Conservation (phyloP, 2,329 filamentous ascomycete genomes). For the Microdochium paspali region DNA sequence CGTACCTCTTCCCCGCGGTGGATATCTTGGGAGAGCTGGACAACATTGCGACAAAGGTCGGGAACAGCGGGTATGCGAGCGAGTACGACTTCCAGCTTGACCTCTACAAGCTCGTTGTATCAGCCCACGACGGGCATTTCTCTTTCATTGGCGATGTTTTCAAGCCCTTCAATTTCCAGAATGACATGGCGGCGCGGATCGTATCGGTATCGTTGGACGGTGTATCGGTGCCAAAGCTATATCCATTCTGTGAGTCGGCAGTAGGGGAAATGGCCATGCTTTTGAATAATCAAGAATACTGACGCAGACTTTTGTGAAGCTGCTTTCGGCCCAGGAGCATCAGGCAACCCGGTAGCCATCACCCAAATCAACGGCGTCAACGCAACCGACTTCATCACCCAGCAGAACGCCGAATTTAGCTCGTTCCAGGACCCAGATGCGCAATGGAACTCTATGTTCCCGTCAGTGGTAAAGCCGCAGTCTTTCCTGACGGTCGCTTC, state of each 20-base stretch:
- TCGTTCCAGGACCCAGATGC: constrained; percentile 47
- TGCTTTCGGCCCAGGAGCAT: constrained; percentile 7
- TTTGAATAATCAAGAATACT: constrained; percentile 7
- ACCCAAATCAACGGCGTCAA: constrained; percentile 47
- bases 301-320: constrained; percentile 3
- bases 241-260: constrained; percentile 31
- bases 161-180: constrained; percentile 37
- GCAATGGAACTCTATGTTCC: constrained; percentile 31
- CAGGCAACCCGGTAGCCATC: constrained; percentile 33
- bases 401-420: constrained; percentile 33
- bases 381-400: constrained; percentile 35
- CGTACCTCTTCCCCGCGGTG: constrained; percentile 36
- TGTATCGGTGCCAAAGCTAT: constrained; percentile 46
- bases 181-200: constrained; percentile 23
- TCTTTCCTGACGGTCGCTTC: constrained; percentile 11
- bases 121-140: constrained; percentile 58
- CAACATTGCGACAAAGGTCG: constrained; percentile 31
- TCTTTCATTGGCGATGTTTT: constrained; percentile 43
- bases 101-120: constrained; percentile 40
- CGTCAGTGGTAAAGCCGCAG: constrained; percentile 13
- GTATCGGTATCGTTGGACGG: constrained; percentile 55
- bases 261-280: not conserved
- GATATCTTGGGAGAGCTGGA: constrained; percentile 38
- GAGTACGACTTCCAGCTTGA: constrained; percentile 47
- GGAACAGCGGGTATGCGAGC: constrained; percentile 31